Conservation (phyloP, 345 rosid genomes). For the Citrus maxima region DNA sequence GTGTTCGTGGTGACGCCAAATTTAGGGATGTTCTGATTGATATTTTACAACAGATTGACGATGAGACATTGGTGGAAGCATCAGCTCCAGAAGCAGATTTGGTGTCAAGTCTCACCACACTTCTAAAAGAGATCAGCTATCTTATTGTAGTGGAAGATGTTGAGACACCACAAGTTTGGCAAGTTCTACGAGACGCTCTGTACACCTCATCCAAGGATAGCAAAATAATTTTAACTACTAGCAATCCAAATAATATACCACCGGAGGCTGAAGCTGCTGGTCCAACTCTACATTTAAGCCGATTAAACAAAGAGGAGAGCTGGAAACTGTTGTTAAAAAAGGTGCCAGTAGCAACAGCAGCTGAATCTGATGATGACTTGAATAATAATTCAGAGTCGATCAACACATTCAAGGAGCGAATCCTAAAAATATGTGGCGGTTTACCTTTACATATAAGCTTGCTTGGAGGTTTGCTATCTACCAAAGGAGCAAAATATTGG, state of each 20-base stretch:
- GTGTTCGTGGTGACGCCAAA: conserved; percentile 10
- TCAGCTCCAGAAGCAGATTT: neutral
- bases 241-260: neutral
- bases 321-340: neutral
- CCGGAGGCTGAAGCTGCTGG: neutral
- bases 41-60: conserved; percentile 16
- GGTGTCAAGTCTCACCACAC: neutral
- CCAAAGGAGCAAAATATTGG: neutral
- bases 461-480: neutral
- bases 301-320: neutral
- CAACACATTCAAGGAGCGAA: neutral
- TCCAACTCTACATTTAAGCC: neutral
- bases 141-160: conserved; percentile 12
- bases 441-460: neutral
- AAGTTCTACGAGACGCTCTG: neutral
- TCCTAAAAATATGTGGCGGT: neutral
- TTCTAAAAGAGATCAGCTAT: conserved; percentile 17
- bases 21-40: conserved; percentile 16
- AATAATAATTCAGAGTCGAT: too few species aligned
- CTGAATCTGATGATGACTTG: too few species aligned
- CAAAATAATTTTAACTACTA: neutral
- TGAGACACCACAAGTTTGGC: neutral
- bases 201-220: too few species aligned
- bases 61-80: neutral
- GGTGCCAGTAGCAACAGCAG: neutral